phyloP scores from a whole-genome alignment of 176 grass and related monocot genomes.

The Hordeum vulgare region MorexV3_pseudomolecules_assembly NC_058518.1:288505625-288506124 shows the following conservation, averaged over 20 bases:
- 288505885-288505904: not conserved
- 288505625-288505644: slow-evolving; percentile 71
- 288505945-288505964: not conserved
- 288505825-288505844: slow-evolving; percentile 82
- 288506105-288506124: not conserved
- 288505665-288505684: slow-evolving; percentile 26
- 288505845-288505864: slow-evolving; percentile 46
- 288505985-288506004: not conserved
- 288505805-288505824: slow-evolving; percentile 87
- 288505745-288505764: slow-evolving; percentile 36
- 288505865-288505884: not conserved
- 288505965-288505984: not conserved
- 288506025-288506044: not conserved
- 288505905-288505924: not conserved
- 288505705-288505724: not conserved
- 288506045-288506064: not conserved
- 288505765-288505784: slow-evolving; percentile 69
- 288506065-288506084: not conserved
- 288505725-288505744: slow-evolving; percentile 7
- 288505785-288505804: slow-evolving; percentile 77
- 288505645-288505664: slow-evolving; percentile 34
- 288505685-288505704: slow-evolving; percentile 10
- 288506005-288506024: not conserved
- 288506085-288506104: not conserved
- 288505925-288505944: not conserved